Conservation (phyloP, 2,329 filamentous ascomycete species). For the Trichoderma endophyticum region DNA sequence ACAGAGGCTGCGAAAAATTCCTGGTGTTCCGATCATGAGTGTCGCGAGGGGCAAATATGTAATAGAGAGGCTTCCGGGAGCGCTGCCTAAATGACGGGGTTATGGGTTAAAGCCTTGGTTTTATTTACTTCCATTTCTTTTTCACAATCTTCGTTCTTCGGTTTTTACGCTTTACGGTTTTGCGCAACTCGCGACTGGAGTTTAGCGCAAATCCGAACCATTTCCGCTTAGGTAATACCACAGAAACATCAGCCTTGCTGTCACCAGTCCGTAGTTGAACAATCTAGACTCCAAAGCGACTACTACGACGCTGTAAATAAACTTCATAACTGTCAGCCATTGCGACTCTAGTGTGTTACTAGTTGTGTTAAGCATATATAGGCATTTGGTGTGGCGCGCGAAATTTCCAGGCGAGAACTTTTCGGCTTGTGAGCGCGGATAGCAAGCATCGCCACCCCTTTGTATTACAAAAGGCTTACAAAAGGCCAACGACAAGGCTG, state of each 20-base stretch:
- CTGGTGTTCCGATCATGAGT: constrained; percentile 69
- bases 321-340: not conserved
- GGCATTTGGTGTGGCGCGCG: not conserved
- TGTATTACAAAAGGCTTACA: not conserved
- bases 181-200: constrained; percentile 14
- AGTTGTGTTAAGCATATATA: not conserved
- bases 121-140: not conserved
- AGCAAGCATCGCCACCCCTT: not conserved
- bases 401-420: not conserved
- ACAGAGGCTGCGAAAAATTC: constrained; percentile 71
- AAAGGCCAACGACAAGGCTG: not conserved
- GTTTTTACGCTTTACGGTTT: not conserved
- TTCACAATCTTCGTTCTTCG: not conserved
- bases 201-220: constrained; percentile 14
- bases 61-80: constrained; percentile 86
- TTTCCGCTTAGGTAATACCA: constrained; percentile 5
- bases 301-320: not conserved
- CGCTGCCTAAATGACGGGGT: constrained; percentile 54
- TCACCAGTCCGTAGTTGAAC: not conserved
- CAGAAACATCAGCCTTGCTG: not conserved
- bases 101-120: not conserved
- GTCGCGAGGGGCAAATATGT: constrained; percentile 89
- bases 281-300: not conserved
- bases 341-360: not conserved
- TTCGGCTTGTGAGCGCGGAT: not conserved